Evolutionary conservation across 495 filamentous ascomycete species (phyloP).

Genomic region (Xylona heveae): DNA sequence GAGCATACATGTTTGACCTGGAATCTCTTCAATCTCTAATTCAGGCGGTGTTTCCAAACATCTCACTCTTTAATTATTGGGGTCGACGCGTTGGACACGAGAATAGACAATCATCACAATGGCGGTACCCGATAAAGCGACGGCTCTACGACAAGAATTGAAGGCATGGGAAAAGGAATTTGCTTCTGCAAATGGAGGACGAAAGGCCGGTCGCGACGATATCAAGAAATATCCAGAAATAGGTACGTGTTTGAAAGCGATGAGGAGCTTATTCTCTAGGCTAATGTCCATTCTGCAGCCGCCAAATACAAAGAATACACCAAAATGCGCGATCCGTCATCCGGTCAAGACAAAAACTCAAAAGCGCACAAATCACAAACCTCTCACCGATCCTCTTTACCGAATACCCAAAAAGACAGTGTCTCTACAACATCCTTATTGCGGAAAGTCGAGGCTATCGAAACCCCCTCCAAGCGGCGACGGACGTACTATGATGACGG

Average conservation of each 20-base stretch:
- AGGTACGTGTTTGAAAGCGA: slow-evolving; percentile 25
- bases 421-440: slow-evolving; percentile 19
- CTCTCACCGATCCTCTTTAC: slow-evolving; percentile 19
- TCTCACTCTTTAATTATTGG: too few species aligned
- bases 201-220: slow-evolving; percentile 62
- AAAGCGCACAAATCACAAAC: slow-evolving; percentile 17
- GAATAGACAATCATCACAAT: too few species aligned
- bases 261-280: background rate
- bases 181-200: slow-evolving; percentile 41
- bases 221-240: slow-evolving; percentile 72
- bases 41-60: too few species aligned
- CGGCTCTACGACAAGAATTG: slow-evolving; percentile 42
- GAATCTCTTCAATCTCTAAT: too few species aligned
- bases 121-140: background rate
- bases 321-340: slow-evolving; percentile 38
- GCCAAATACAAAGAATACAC: slow-evolving; percentile 85
- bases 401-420: slow-evolving; percentile 21
- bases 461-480: slow-evolving; percentile 33
- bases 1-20: too few species aligned
- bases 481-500: too few species aligned
- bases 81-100: too few species aligned
- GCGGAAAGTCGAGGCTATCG: slow-evolving; percentile 26
- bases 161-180: slow-evolving; percentile 78
- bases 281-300: too few species aligned
- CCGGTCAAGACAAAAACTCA: slow-evolving; percentile 27